Percentiles rank a stretch among this genome's conserved stretches.
These are phyloP conservation scores for Prunus mongolica DNA, from an alignment of 306 rosid species.

Conservation along the genomic window DNA sequence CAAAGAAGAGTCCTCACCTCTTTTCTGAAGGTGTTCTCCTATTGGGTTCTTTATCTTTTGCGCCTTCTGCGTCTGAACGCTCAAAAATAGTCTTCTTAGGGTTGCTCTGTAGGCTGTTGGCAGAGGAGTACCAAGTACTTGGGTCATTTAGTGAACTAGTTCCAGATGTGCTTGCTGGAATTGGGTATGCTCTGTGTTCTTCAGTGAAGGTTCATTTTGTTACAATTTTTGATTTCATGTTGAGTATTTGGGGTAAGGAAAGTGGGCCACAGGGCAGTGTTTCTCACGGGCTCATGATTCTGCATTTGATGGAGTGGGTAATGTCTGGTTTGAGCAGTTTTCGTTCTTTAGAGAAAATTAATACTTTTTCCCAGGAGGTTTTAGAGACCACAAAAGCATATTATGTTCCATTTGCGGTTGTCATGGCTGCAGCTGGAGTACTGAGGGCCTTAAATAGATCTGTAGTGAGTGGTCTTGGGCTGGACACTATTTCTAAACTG, in stretches of 20 bases:
- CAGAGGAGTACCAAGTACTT: constrained; percentile 33
- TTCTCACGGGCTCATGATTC: constrained; percentile 65
- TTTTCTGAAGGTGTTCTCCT: constrained; percentile 57
- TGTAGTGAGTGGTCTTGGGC: constrained; percentile 30
- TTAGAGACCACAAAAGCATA: constrained; percentile 42
- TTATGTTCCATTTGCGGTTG: constrained; percentile 54
- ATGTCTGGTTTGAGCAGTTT: constrained; percentile 47
- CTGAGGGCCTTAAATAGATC: constrained; percentile 48
- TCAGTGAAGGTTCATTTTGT: constrained; percentile 41
- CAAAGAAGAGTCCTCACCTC: constrained; percentile 28
- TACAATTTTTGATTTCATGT: constrained; percentile 49
- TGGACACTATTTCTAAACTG: constrained; percentile 35
- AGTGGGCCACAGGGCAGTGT: constrained; percentile 47
- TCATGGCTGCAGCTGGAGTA: constrained; percentile 78
- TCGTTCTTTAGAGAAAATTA: constrained; percentile 37
- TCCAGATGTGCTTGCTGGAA: constrained; percentile 72
- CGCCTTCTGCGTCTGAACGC: constrained; percentile 40
- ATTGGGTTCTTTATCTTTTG: constrained; percentile 58
- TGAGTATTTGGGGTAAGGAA: constrained; percentile 61
- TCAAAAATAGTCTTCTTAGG: constrained; percentile 55
- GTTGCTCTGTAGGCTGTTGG: constrained; percentile 38
- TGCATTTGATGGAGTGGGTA: constrained; percentile 79
- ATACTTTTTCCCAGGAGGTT: constrained; percentile 29
- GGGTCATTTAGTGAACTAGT: constrained; percentile 35
- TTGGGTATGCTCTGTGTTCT: constrained; percentile 81